phyloP scores from a whole-genome alignment of 192 early-diverging fungal genomes.

The Dimargaris cristalligena region DNA sequence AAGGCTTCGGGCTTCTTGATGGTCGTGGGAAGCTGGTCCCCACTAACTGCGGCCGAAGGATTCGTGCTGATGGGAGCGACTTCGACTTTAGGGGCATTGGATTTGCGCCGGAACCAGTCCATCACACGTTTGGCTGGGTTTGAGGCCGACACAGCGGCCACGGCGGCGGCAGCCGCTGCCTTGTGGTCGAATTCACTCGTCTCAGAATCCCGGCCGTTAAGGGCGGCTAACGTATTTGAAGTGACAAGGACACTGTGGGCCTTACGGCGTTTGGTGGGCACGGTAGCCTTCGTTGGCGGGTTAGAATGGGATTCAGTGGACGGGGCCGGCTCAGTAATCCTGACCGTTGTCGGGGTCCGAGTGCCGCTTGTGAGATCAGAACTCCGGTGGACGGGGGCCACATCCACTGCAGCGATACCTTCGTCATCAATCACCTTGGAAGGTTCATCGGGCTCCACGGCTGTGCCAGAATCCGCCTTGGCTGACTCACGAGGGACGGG shows the following conservation, averaged over 20 bases:
- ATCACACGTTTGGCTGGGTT: constrained; percentile 50
- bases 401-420: no score
- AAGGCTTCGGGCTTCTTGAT: constrained; percentile 18
- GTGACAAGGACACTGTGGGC: constrained; percentile 13
- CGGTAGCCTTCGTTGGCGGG: no score
- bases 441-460: no score
- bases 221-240: not conserved
- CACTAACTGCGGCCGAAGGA: constrained; percentile 11
- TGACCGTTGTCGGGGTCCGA: no score
- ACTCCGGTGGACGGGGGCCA: no score
- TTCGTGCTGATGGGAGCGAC: not conserved
- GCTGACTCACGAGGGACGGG: no score
- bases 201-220: no score
- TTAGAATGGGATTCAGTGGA: no score
- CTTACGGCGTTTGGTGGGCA: constrained; percentile 16
- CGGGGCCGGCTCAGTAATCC: no score
- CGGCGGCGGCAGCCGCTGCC: not conserved
- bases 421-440: no score
- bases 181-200: not conserved
- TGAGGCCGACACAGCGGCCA: constrained; percentile 13
- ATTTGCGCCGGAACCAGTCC: constrained; percentile 52
- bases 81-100: not conserved
- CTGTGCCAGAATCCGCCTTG: no score
- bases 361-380: no score
- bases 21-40: constrained; percentile 12